These are phyloP conservation scores for Trichoderma pleuroti DNA, from an alignment of 2,329 filamentous ascomycete species.

Conservation along the genomic window DNA sequence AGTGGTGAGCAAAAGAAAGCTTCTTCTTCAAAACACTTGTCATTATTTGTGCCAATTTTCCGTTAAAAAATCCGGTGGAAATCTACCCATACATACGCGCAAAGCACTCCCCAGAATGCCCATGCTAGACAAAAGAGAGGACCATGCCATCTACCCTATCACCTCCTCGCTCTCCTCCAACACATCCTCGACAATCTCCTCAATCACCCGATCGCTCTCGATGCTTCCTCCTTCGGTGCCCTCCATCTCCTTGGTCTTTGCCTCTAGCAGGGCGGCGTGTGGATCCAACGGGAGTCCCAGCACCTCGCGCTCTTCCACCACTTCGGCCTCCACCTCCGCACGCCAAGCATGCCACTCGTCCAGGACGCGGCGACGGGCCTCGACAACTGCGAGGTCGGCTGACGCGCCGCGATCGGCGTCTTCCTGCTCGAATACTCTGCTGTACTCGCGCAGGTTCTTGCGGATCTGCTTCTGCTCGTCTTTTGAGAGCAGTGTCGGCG, in stretches of 20 bases:
- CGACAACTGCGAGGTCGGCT: conserved; percentile 90
- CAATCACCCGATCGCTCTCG: conserved; percentile 74
- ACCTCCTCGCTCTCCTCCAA: conserved; percentile 82
- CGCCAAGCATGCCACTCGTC: conserved; percentile 89
- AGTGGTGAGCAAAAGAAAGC: not conserved
- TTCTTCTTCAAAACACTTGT: conserved; percentile 15
- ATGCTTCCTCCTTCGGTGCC: conserved; percentile 43
- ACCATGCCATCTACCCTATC: conserved; percentile 36
- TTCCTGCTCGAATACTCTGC: conserved; percentile 89
- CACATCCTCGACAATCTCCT: conserved; percentile 84
- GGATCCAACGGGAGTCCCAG: conserved; percentile 64
- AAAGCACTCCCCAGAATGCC: conserved; percentile 20
- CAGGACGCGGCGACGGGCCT: conserved; percentile 75
- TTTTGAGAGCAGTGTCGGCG: conserved; percentile 84
- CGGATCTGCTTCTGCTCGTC: conserved; percentile 97
- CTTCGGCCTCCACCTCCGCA: conserved; percentile 65
- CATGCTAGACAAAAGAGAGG: conserved; percentile 28
- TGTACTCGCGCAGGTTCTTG: conserved; percentile 98
- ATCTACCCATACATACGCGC: conserved; percentile 19
- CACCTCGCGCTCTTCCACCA: conserved; percentile 66
- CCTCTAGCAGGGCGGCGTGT: conserved; percentile 58
- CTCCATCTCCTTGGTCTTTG: conserved; percentile 51
- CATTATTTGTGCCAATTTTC: conserved; percentile 35
- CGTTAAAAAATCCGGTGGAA: conserved; percentile 24
- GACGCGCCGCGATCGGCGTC: conserved; percentile 91